Base-by-base conservation (phyloP, 768 basidiomycete species). In the Lactarius trivialis region DNA sequence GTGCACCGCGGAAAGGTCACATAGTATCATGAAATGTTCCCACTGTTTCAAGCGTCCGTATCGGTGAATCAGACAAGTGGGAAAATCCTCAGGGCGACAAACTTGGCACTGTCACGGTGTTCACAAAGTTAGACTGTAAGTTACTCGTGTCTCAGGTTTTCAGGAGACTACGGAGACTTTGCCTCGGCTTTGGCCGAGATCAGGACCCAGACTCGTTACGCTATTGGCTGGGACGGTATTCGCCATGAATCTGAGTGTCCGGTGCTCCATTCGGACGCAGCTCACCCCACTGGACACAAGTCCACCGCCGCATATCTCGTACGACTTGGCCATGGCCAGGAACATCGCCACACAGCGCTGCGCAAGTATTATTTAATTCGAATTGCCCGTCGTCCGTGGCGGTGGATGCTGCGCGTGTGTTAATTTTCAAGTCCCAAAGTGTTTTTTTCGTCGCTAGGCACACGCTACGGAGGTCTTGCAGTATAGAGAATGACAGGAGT, bases 1-100 rank as follows among this genome's bases (percentile, higher is more conserved):
- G 24, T 39, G 36, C 45, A 36, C 51, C 61, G 61, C 61, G 61
- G 61, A 54, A 51, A 45, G 4, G 21, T 24, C 41, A n/a, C n/a
- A n/a, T n/a, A n/a, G 30, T 32, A 17, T 26, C 39, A 32, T 39
- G 39, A 60, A n/a, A 41, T 32, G 3, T 28, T 7, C 11, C n/a
- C 48, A 26, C 48, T 15, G 9, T 49, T 24, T 19, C 11, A 53
- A 4, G n/a, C 15, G 3, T 6, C 24, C 54, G 28, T 41, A 32
- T 49, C 36, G 39, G 26, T 51, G 51, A 53, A 53, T 14, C 45
- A 17, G 52, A 21, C 36, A 52, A 51, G 51, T 24, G 56, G 30
- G 45, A 33, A 45, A n/a, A 39, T 3, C 43, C 33, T n/a, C n/a
- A 15, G 43, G 43, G 15, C n/a, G 43, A 21, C 21, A 5, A 19